These are phyloP conservation scores for Mallotus japonicus DNA, from an alignment of 441 rosid genomes.

Conservation along the genomic window DNA sequence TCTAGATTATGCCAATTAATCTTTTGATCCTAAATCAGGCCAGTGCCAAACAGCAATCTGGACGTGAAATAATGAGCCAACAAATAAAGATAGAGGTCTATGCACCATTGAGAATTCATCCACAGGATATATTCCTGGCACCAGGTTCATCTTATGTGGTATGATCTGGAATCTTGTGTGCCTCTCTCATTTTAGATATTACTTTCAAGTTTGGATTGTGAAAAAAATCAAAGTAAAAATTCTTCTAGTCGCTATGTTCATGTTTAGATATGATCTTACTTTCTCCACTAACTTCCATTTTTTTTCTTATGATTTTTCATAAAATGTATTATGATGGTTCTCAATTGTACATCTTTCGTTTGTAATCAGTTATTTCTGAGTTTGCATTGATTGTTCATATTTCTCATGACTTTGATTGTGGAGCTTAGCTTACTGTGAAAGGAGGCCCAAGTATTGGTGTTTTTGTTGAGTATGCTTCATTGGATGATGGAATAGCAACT, in stretches of 20 bases:
- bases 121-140: slow-evolving; percentile 66
- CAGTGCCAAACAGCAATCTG: slow-evolving; percentile 75
- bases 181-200: slow-evolving; percentile 2
- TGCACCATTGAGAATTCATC: slow-evolving; percentile 76
- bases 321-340: not conserved
- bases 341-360: not conserved
- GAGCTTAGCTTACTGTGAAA: slow-evolving; percentile 58
- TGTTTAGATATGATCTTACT: not conserved
- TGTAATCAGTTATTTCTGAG: not conserved
- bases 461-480: slow-evolving; percentile 55
- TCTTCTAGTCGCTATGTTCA: slow-evolving; percentile 11
- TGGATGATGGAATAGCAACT: slow-evolving; percentile 55
- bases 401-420: slow-evolving; percentile 17
- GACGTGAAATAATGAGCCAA: slow-evolving; percentile 72
- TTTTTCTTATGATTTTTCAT: slow-evolving; percentile 3
- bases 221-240: not conserved
- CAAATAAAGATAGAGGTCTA: slow-evolving; percentile 82
- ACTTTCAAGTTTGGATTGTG: not conserved
- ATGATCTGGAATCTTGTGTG: slow-evolving; percentile 30
- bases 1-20: slow-evolving; percentile 27
- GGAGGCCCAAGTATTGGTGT: slow-evolving; percentile 93
- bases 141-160: slow-evolving; percentile 95
- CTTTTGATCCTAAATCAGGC: slow-evolving; percentile 50
- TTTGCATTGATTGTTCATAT: slow-evolving; percentile 12
- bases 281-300: not conserved